These are phyloP conservation scores for Lizonia empirigonia DNA, from an alignment of 2,329 filamentous ascomycete species.

Conservation along the genomic window DNA sequence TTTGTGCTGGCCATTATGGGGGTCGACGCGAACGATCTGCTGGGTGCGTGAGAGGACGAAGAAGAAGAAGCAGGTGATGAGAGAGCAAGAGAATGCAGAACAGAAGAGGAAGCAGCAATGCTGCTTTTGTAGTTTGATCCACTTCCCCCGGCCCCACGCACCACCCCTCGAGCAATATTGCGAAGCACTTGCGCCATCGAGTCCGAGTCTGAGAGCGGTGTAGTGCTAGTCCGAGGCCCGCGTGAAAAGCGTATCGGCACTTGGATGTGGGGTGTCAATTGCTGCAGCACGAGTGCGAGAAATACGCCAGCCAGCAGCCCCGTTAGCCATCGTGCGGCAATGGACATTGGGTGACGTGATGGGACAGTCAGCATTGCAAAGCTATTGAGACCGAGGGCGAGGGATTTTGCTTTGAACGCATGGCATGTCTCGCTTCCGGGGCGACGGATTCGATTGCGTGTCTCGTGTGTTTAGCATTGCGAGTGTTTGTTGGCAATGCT, in stretches of 20 bases:
- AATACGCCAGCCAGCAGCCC: slow-evolving; percentile 36
- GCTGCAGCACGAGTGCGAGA: slow-evolving; percentile 35
- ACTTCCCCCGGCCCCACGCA: slow-evolving; percentile 19
- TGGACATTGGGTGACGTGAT: slow-evolving; percentile 26
- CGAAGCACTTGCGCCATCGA: slow-evolving; percentile 42
- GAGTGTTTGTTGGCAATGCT: slow-evolving; percentile 7
- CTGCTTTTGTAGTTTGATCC: slow-evolving; percentile 29
- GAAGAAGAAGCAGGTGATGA: slow-evolving; percentile 15
- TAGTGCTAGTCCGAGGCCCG: slow-evolving; percentile 7
- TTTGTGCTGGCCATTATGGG: slow-evolving; percentile 45
- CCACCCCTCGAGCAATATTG: slow-evolving; percentile 37
- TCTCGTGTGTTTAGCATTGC: slow-evolving; percentile 4
- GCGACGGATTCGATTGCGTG: background rate
- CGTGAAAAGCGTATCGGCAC: slow-evolving; percentile 20
- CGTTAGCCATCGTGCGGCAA: slow-evolving; percentile 24
- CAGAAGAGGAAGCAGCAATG: slow-evolving; percentile 12
- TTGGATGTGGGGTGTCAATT: slow-evolving; percentile 24
- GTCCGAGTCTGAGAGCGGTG: slow-evolving; percentile 21
- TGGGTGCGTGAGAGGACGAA: too few relatives aligned
- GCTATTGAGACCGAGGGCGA: slow-evolving; percentile 2
- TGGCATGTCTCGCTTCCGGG: background rate
- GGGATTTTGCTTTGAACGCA: background rate
- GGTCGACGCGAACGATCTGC: slow-evolving; percentile 26
- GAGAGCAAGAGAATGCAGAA: slow-evolving; percentile 8
- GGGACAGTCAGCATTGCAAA: slow-evolving; percentile 9